Conservation (phyloP, 1,139 yeast species). For the Protomyces inundatus region DNA sequence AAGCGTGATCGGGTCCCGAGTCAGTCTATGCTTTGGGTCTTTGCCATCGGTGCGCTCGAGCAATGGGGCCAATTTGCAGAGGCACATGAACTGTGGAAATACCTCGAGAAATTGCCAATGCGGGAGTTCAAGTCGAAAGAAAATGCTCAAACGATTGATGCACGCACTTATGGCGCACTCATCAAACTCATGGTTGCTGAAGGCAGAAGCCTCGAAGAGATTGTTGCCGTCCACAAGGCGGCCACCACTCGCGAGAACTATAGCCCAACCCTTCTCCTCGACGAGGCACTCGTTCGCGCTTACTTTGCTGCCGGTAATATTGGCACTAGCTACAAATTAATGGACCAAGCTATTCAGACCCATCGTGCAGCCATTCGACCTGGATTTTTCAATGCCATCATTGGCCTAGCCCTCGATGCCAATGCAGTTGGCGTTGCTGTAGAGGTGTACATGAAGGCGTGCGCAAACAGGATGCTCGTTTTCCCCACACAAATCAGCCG, state of each 20-base stretch:
- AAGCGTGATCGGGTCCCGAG: constrained; percentile 1
- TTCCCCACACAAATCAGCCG: constrained; percentile 3
- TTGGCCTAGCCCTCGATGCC: constrained; percentile 20
- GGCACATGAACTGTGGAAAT: constrained; percentile 11
- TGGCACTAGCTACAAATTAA: constrained; percentile 8
- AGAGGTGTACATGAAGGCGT: constrained; percentile 20
- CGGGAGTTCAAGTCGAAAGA: constrained; percentile 2
- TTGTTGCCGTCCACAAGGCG: not conserved
- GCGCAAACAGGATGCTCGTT: constrained; percentile 7
- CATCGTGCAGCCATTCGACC: constrained; percentile 14
- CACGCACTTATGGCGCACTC: constrained; percentile 8
- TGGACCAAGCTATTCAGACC: constrained; percentile 9
- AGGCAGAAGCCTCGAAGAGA: not conserved
- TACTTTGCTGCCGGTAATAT: constrained; percentile 8
- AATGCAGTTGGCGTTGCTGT: constrained; percentile 18
- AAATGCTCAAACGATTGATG: constrained; percentile 4
- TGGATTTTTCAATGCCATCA: constrained; percentile 13
- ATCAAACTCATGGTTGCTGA: constrained; percentile 5
- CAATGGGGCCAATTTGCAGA: not conserved
- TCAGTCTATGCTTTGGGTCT: constrained; percentile 15
- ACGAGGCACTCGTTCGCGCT: constrained; percentile 15
- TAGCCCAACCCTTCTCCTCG: constrained; percentile 3
- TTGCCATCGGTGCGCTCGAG: constrained; percentile 5
- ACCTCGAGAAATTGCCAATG: constrained; percentile 3
- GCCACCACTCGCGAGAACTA: not conserved